Base-by-base conservation (phyloP, 768 basidiomycete species). In the Russula virescens region DNA sequence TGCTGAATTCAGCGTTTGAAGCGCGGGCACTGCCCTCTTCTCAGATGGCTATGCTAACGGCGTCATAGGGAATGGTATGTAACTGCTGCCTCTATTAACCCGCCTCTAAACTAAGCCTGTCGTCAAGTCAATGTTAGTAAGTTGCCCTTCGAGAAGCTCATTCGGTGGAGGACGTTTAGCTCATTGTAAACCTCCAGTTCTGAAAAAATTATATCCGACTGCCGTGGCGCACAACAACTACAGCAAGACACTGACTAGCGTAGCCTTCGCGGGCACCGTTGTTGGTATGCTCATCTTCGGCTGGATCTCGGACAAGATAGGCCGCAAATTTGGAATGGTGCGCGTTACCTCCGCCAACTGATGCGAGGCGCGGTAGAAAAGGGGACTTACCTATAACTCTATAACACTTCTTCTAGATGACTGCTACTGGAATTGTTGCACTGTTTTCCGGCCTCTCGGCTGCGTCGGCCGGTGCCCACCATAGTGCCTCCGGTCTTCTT, bases 31-130 rank as follows among this genome's bases (percentile, higher is more conserved):
- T 3, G 91, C 91, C 47, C 77, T 93, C 49, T 92, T 94, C 75
- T 91, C 90, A 28, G 91, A 94, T 72, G 91, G 90, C 88, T 93
- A 91, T 71, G 86, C 89, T 25, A 91, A 91, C 72, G 84, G 83
- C 71, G 78, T 90, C 68, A 91, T 93, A 68, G 88, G 89, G 62
- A 79, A 72, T 72, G 88, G 89, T 89, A 72, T 40, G 86, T 80
- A n/a, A 0, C 55, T 11, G 19, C n/a, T 34, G 31, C 42, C 53
- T 25, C 26, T 19, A 38, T 6, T 11, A 26, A 5, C 50, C 23
- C 19, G 1, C 42, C 34, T 56, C 59, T 28, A 55, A 14, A 50
- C 62, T 42, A 45, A 43, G 35, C 57, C n/a, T 56, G 56, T 21
- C 55, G 25, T 45, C 25, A 62, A 90, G 89, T 91, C 60, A 86